Evolutionary conservation across 768 basidiomycete genomes (phyloP).

Genomic region (Cystofilobasidium ferigula): DNA sequence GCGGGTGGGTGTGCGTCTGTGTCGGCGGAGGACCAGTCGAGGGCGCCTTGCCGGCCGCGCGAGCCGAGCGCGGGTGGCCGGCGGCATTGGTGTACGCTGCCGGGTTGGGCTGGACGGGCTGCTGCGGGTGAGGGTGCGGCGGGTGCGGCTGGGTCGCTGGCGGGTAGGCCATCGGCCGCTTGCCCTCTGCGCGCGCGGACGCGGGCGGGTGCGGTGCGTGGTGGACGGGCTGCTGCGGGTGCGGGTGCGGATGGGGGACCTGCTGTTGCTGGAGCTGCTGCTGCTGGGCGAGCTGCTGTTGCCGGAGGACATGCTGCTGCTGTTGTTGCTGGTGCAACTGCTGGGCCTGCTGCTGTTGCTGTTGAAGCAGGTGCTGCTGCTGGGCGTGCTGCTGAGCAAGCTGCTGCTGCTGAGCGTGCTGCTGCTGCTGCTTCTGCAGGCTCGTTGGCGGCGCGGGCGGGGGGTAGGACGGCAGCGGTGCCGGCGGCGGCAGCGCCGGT

Average conservation of each 20-base stretch:
- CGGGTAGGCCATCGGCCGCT: slow-evolving; percentile 76
- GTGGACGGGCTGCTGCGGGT: slow-evolving; percentile 30
- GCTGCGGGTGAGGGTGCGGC: slow-evolving; percentile 20
- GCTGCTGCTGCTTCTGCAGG: slow-evolving; percentile 34
- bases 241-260: slow-evolving; percentile 28
- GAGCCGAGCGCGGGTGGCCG: slow-evolving; percentile 35
- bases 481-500: slow-evolving; percentile 4
- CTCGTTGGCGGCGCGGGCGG: slow-evolving; percentile 4
- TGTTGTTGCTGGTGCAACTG: slow-evolving; percentile 46
- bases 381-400: slow-evolving; percentile 37
- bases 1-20: slow-evolving; percentile 39
- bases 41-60: slow-evolving; percentile 40
- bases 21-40: slow-evolving; percentile 30
- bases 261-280: slow-evolving; percentile 45
- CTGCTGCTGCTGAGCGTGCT: slow-evolving; percentile 41
- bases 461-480: slow-evolving; percentile 4
- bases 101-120: slow-evolving; percentile 1
- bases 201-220: slow-evolving; percentile 35
- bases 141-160: slow-evolving; percentile 28
- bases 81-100: slow-evolving; percentile 8
- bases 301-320: slow-evolving; percentile 41
- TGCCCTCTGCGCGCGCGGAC: slow-evolving; percentile 75
- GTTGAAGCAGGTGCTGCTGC: slow-evolving; percentile 40
- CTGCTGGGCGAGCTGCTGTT: slow-evolving; percentile 40
- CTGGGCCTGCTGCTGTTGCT: slow-evolving; percentile 39